Conservation (phyloP, 75 land plant genomes). For the Picea sitchensis region DNA sequence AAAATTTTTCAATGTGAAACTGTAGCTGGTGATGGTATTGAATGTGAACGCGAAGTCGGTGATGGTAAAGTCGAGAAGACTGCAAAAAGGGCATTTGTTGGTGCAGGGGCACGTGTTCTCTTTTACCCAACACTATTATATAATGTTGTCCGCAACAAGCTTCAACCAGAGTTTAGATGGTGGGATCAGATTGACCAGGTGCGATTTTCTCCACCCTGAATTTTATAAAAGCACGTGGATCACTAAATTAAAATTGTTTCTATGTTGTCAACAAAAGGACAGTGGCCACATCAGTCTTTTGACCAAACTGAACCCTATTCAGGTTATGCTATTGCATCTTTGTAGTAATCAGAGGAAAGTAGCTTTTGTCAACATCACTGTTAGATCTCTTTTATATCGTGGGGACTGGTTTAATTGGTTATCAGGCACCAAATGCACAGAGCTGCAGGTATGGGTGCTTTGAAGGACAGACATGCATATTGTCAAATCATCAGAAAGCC, state of each 20-base stretch:
- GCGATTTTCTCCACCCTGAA: neutral
- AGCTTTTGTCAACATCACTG: neutral
- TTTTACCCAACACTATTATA: conserved; percentile 64
- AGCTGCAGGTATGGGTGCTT: neutral
- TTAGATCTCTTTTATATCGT: neutral
- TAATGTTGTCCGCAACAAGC: conserved; percentile 58
- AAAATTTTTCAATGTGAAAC: neutral
- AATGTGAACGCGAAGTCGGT: neutral
- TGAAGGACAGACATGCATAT: neutral
- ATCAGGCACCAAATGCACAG: neutral
- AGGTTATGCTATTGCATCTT: neutral
- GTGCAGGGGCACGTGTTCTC: conserved; percentile 57
- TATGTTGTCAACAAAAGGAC: neutral
- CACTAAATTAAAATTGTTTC: neutral
- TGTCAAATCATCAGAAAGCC: neutral
- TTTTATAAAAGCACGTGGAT: neutral
- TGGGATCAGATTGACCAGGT: conserved; percentile 67
- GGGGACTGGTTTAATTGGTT: neutral
- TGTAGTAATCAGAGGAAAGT: neutral
- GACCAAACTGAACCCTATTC: neutral
- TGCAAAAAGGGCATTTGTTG: conserved; percentile 45
- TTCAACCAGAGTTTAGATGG: conserved; percentile 63
- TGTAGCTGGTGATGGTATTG: neutral
- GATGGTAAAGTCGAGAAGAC: conserved; percentile 10
- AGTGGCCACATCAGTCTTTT: neutral